These are phyloP conservation scores for Sporothrix pseudoabietina DNA, from an alignment of 2,329 filamentous ascomycete species.

Conservation along the genomic window DNA sequence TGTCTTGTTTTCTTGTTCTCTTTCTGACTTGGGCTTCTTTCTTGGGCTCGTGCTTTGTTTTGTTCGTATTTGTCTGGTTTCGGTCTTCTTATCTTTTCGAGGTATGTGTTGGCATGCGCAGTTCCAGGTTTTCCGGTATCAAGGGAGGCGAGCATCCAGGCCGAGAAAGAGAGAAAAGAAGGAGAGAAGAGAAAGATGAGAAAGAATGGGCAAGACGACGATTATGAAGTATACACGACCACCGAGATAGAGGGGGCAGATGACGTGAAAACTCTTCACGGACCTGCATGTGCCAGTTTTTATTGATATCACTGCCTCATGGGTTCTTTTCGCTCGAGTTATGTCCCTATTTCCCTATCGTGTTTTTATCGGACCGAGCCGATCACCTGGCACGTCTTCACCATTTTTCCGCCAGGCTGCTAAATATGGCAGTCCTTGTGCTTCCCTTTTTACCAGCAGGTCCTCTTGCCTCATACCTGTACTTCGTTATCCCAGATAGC, in stretches of 20 bases:
- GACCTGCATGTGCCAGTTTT: slow-evolving; percentile 16
- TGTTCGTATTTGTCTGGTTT: neutral
- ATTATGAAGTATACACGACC: neutral
- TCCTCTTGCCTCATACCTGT: neutral
- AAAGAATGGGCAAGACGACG: neutral
- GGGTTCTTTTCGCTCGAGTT: neutral
- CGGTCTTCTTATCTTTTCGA: slow-evolving; percentile 12
- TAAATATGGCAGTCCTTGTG: neutral
- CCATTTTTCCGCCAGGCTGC: neutral
- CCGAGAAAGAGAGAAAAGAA: neutral
- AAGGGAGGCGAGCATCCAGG: neutral
- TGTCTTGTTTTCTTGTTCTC: neutral
- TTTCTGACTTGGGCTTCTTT: neutral
- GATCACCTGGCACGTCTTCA: slow-evolving; percentile 10
- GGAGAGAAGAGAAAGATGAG: neutral
- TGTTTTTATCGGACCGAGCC: neutral
- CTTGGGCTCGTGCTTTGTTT: neutral
- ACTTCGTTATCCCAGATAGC: slow-evolving; percentile 18
- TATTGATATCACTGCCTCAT: slow-evolving; percentile 7
- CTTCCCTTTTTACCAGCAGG: neutral
- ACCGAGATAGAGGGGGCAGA: neutral
- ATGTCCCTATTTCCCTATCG: neutral
- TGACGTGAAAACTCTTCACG: slow-evolving; percentile 23
- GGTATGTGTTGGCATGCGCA: slow-evolving; percentile 11
- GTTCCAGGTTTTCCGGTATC: slow-evolving; percentile 15